Evolutionary conservation across 768 basidiomycete genomes (phyloP).

Genomic region (Russula earlei): DNA sequence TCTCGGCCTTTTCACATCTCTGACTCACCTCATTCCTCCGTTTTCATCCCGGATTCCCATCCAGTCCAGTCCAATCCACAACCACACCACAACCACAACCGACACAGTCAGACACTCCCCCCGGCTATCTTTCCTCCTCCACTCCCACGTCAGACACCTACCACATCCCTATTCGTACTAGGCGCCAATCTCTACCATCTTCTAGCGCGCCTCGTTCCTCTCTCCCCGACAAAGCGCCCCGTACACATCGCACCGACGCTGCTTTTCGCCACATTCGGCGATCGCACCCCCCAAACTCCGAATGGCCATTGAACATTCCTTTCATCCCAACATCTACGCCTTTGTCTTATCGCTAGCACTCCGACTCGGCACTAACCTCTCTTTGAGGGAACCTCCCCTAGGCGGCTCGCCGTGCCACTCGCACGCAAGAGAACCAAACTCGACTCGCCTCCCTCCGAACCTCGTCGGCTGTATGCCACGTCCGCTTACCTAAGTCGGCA

Average conservation of each 20-base stretch:
- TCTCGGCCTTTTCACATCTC: conserved; percentile 13
- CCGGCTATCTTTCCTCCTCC: not conserved
- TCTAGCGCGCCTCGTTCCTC: conserved; percentile 14
- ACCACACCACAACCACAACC: not conserved
- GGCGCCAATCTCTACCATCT: conserved; percentile 8
- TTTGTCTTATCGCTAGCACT: not conserved
- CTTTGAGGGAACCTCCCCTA: not conserved
- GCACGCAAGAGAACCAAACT: not conserved
- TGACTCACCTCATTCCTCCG: conserved; percentile 7
- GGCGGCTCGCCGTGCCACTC: not conserved
- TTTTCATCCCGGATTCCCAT: not conserved
- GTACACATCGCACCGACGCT: conserved; percentile 13
- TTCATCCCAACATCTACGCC: not conserved
- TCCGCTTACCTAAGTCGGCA: conserved; percentile 1
- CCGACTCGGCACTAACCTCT: not conserved
- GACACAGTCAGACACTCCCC: not conserved
- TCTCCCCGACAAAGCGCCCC: conserved; percentile 6
- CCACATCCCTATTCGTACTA: not conserved
- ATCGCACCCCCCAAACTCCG: conserved; percentile 13
- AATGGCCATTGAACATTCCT: not conserved
- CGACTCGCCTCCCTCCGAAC: not conserved
- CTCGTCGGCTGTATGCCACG: not conserved
- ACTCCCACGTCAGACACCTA: conserved; percentile 1
- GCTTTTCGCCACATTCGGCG: not conserved
- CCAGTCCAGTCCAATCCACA: no score